Conservation (phyloP, 2,329 filamentous ascomycete genomes). For the Xylogone sp. region DNA sequence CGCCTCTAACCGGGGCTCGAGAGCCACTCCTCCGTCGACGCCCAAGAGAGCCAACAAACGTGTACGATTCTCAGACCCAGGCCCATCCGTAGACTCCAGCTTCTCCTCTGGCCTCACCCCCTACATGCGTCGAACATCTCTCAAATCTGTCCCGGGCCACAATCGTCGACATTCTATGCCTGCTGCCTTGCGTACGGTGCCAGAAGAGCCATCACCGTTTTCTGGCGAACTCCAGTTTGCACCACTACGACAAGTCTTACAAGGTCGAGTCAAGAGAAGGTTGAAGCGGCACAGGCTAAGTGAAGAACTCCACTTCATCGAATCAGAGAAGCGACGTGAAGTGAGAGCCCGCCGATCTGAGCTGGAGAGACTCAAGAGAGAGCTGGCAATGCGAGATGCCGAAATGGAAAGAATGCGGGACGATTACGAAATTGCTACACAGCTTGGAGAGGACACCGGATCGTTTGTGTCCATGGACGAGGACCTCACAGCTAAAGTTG, state of each 20-base stretch:
- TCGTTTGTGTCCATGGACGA: conserved; percentile 8
- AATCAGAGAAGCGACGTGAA: conserved; percentile 40
- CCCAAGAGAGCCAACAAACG: conserved; percentile 37
- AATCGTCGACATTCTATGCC: conserved; percentile 46
- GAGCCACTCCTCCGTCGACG: conserved; percentile 24
- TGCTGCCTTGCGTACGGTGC: conserved; percentile 17
- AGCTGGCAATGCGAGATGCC: conserved; percentile 34
- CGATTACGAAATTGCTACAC: conserved; percentile 23
- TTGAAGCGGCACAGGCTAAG: conserved; percentile 53
- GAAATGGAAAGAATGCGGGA: conserved; percentile 26
- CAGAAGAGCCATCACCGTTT: conserved; percentile 18
- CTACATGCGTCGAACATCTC: conserved; percentile 49
- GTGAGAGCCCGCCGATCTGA: conserved; percentile 39
- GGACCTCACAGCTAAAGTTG: conserved; percentile 16
- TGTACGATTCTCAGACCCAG: conserved; percentile 59
- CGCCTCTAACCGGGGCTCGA: conserved; percentile 14
- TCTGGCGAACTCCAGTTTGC: conserved; percentile 41
- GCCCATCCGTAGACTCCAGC: conserved; percentile 30
- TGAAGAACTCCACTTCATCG: conserved; percentile 53
- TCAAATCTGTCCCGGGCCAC: conserved; percentile 32
- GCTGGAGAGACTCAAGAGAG: conserved; percentile 42
- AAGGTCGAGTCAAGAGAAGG: conserved; percentile 54
- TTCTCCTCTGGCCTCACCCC: conserved; percentile 53
- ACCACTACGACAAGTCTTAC: conserved; percentile 50
- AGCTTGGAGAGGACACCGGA: conserved; percentile 23